Evolutionary conservation across 2,329 filamentous ascomycete species (phyloP).

Genomic region (Stemphylium vesicarium): DNA sequence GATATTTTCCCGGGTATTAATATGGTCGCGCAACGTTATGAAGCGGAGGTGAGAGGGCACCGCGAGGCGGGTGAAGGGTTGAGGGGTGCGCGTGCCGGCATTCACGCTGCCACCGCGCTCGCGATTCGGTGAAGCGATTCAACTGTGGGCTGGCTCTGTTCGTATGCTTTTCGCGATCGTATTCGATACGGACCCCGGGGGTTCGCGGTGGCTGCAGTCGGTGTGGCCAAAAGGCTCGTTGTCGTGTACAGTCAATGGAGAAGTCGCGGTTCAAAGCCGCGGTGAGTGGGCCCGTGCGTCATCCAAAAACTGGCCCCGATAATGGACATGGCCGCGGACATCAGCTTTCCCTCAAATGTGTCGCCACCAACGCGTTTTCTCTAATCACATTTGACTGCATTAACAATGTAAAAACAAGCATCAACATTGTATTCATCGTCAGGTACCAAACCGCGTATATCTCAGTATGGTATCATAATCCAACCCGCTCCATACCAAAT

Average conservation of each 20-base stretch:
- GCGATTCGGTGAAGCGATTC: not conserved
- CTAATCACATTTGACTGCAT: too few relatives aligned
- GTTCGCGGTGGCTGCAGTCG: conserved; percentile 7
- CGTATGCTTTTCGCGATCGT: not conserved
- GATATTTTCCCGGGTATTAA: not conserved
- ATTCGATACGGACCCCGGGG: not conserved
- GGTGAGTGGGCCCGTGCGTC: conserved; percentile 13
- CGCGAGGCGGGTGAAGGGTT: conserved; percentile 20
- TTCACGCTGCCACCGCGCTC: conserved; percentile 24
- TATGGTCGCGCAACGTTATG: conserved; percentile 6
- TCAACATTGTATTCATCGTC: conserved; percentile 11
- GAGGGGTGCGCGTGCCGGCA: conserved; percentile 28
- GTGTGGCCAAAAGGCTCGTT: conserved; percentile 23
- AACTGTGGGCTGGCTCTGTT: not conserved
- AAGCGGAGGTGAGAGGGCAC: conserved; percentile 20
- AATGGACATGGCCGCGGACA: not conserved
- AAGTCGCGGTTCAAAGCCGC: conserved; percentile 14
- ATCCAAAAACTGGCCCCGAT: not conserved
- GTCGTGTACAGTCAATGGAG: conserved; percentile 29
- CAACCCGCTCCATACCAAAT: conserved; percentile 6
- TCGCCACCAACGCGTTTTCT: too few relatives aligned
- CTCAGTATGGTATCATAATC: conserved; percentile 16
- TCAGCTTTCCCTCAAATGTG: not conserved
- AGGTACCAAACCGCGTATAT: conserved; percentile 8
- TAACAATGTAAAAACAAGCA: not conserved